phyloP scores from a whole-genome alignment of 2,329 filamentous ascomycete genomes.

The Harringtonia aguacate region DNA sequence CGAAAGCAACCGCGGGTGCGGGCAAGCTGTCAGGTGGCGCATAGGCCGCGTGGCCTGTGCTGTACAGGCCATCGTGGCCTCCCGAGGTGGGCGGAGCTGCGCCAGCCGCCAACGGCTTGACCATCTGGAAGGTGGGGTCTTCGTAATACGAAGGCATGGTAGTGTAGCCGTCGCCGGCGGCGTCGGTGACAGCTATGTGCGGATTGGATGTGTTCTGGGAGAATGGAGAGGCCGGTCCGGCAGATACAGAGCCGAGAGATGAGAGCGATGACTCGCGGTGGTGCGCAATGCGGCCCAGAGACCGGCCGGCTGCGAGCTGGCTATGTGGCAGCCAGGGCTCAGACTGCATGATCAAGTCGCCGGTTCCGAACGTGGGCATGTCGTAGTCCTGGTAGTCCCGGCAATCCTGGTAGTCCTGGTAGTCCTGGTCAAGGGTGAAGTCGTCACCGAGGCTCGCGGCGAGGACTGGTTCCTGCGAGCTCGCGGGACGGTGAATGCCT shows the following conservation, averaged over 20 bases:
- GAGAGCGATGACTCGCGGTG: constrained; percentile 52
- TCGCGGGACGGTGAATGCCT: not conserved
- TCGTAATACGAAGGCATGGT: constrained; percentile 27
- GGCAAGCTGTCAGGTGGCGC: constrained; percentile 21
- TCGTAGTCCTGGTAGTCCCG: constrained; percentile 4
- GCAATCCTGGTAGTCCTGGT: constrained; percentile 2
- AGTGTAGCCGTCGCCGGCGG: constrained; percentile 32
- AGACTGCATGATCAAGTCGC: constrained; percentile 23
- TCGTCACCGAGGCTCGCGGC: constrained; percentile 11
- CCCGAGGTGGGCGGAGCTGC: not conserved
- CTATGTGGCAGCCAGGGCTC: constrained; percentile 26
- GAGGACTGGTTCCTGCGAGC: constrained; percentile 10
- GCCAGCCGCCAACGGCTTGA: constrained; percentile 23
- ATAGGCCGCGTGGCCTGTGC: constrained; percentile 25
- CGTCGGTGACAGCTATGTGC: constrained; percentile 44
- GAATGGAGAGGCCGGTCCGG: constrained; percentile 49
- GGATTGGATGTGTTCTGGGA: constrained; percentile 44
- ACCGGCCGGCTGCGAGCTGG: constrained; percentile 25
- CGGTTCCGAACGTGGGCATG: constrained; percentile 12
- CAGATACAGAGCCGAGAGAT: constrained; percentile 48
- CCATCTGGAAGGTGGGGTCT: constrained; percentile 34
- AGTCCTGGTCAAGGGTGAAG: constrained; percentile 13
- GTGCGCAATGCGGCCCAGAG: constrained; percentile 31
- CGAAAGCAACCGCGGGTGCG: constrained; percentile 23
- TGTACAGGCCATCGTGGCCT: constrained; percentile 27